These are phyloP conservation scores for Eleusine indica DNA, from an alignment of 176 grass and related monocot species.

Conservation along the genomic window DNA sequence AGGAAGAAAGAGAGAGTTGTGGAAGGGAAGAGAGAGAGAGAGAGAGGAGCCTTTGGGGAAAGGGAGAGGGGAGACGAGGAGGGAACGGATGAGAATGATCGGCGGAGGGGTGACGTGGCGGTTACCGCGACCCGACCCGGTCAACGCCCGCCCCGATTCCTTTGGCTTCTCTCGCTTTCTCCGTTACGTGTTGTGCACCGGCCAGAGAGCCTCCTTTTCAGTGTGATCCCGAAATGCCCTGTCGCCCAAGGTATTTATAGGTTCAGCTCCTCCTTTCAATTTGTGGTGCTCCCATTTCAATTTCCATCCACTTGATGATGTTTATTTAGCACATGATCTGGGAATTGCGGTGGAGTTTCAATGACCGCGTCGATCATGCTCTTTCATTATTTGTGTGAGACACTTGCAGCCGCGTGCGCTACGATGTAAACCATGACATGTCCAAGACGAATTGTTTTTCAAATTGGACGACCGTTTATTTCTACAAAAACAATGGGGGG, in stretches of 20 bases:
- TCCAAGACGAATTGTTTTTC: too few relatives aligned
- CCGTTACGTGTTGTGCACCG: too few relatives aligned
- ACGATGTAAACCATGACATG: not conserved
- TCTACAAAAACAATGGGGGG: not conserved
- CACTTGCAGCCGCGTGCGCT: not conserved
- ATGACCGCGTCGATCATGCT: too few relatives aligned
- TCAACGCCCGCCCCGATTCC: constrained; percentile 21
- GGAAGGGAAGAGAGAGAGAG: not conserved
- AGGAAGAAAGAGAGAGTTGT: not conserved
- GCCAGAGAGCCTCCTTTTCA: not conserved
- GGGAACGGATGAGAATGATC: constrained; percentile 52
- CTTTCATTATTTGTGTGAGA: not conserved
- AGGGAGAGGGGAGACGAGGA: not conserved
- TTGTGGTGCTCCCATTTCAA: too few relatives aligned
- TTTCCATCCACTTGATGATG: not conserved
- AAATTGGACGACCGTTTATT: too few relatives aligned
- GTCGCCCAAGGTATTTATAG: not conserved
- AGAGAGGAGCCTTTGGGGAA: not conserved
- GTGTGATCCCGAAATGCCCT: not conserved
- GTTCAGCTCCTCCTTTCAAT: not conserved
- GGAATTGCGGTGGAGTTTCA: too few relatives aligned
- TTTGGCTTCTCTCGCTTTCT: not conserved
- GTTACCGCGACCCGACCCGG: constrained; percentile 1
- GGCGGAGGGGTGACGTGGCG: constrained; percentile 37
- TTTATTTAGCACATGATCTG: too few relatives aligned